Evolutionary conservation across 1,284 basidiomycete genomes (phyloP).

Genomic region (Coniferiporia weirii): DNA sequence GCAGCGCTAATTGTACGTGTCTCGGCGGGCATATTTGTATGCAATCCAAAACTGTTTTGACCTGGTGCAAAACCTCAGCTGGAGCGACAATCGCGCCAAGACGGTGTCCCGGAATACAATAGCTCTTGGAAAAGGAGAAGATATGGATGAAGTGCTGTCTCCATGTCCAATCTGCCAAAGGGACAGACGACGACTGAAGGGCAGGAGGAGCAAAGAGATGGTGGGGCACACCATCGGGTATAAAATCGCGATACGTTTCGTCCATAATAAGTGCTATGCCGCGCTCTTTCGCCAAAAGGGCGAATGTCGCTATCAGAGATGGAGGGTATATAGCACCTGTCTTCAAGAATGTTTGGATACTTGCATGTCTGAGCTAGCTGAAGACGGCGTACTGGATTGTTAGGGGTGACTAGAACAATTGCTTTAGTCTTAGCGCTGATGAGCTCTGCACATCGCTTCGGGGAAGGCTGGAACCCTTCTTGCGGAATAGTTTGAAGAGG

Average conservation of each 20-base stretch:
- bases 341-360: constrained; percentile 32
- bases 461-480: constrained; percentile 57
- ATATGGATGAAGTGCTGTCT: constrained; percentile 63
- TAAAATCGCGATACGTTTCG: constrained; percentile 86
- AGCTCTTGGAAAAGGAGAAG: constrained; percentile 81
- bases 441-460: constrained; percentile 41
- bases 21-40: constrained; percentile 77
- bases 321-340: constrained; percentile 75
- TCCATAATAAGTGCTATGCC: constrained; percentile 78
- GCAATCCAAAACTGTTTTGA: constrained; percentile 71
- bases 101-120: constrained; percentile 81
- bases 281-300: constrained; percentile 50
- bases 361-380: background rate
- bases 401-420: constrained; percentile 72
- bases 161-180: constrained; percentile 43
- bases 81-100: constrained; percentile 74
- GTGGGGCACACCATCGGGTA: constrained; percentile 52
- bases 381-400: constrained; percentile 53
- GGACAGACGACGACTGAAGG: background rate
- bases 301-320: constrained; percentile 57
- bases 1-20: constrained; percentile 64
- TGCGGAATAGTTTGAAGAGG: constrained; percentile 54
- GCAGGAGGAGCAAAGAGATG: constrained; percentile 38
- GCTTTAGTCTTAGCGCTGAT: constrained; percentile 60
- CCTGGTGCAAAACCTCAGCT: constrained; percentile 45